A percentile compares a stretch with the other conserved stretches of the same genome.
Evolutionary conservation across 176 grass and related monocot species (phyloP).

Genomic region (Tillandsia leiboldiana): DNA sequence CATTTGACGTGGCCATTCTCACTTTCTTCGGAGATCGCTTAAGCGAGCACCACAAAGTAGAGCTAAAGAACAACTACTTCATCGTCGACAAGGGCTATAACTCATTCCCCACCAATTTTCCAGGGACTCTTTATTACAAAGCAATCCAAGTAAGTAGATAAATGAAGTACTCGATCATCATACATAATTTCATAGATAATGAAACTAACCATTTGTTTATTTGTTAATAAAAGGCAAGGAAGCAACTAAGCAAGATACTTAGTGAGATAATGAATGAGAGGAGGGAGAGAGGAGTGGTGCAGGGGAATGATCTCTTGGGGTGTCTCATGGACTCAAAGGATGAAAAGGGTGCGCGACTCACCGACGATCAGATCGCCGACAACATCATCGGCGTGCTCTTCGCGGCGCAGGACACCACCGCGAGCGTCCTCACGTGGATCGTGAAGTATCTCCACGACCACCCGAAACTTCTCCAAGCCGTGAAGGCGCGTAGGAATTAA

Average conservation of each 20-base stretch:
- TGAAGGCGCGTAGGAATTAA: conserved; percentile 26
- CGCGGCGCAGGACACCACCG: conserved; percentile 62
- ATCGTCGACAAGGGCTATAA: conserved; percentile 95
- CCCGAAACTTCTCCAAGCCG: conserved; percentile 46
- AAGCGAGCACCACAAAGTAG: conserved; percentile 37
- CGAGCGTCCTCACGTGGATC: conserved; percentile 61
- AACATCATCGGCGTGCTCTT: conserved; percentile 57
- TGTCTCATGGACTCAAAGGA: conserved; percentile 30
- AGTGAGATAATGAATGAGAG: conserved; percentile 17
- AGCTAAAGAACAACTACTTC: conserved; percentile 62
- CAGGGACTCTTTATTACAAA: conserved; percentile 55
- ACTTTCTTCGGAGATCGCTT: conserved; percentile 56
- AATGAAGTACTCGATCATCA: not conserved
- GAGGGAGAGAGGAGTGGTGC: not conserved
- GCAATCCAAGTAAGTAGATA: conserved; percentile 58
- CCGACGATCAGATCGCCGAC: conserved; percentile 46
- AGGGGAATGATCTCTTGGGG: conserved; percentile 19
- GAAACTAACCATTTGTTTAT: not conserved
- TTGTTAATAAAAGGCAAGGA: conserved; percentile 28
- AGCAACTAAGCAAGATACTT: conserved; percentile 21
- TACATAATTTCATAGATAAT: not conserved
- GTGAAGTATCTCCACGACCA: conserved; percentile 44
- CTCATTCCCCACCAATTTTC: conserved; percentile 70
- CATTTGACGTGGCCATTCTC: conserved; percentile 75
- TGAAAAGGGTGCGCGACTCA: conserved; percentile 25